Conservation (phyloP, 352 stramenopile species). For the Phytophthora pisi region DNA sequence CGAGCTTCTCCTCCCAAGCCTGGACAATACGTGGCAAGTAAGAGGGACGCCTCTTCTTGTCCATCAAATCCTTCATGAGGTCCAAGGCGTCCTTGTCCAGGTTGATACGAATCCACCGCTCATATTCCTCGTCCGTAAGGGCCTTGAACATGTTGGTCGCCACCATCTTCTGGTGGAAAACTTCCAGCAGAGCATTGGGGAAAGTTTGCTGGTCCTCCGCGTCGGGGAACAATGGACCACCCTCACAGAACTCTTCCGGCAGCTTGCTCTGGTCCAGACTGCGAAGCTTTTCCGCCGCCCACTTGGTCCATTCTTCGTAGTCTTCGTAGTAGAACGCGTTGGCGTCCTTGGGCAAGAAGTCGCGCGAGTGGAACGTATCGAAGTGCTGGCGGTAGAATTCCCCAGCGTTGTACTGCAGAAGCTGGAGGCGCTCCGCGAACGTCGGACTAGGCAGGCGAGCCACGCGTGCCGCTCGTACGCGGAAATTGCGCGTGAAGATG, state of each 20-base stretch:
- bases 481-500: constrained; percentile 74
- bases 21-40: constrained; percentile 65
- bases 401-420: constrained; percentile 73
- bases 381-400: constrained; percentile 86
- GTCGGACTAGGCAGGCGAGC: constrained; percentile 68
- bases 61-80: constrained; percentile 46
- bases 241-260: constrained; percentile 60
- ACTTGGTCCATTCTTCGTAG: constrained; percentile 66
- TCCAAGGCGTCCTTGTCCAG: constrained; percentile 60
- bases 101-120: constrained; percentile 62
- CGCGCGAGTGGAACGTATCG: constrained; percentile 77
- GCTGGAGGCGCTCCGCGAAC: constrained; percentile 71
- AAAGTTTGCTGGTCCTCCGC: constrained; percentile 58
- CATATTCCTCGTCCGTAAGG: constrained; percentile 58
- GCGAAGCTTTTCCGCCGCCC: constrained; percentile 51
- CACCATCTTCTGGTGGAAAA: constrained; percentile 57
- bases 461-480: constrained; percentile 55
- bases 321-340: constrained; percentile 50
- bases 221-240: constrained; percentile 58
- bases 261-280: constrained; percentile 43
- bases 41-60: constrained; percentile 40
- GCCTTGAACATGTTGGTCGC: constrained; percentile 65
- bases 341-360: constrained; percentile 64
- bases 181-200: constrained; percentile 61
- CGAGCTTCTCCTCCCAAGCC: constrained; percentile 67